A percentile compares a stretch with the other conserved stretches of the same genome.
These are phyloP conservation scores for Leccinum colubrinum DNA, from an alignment of 1,284 basidiomycete genomes.

Conservation along the genomic window DNA sequence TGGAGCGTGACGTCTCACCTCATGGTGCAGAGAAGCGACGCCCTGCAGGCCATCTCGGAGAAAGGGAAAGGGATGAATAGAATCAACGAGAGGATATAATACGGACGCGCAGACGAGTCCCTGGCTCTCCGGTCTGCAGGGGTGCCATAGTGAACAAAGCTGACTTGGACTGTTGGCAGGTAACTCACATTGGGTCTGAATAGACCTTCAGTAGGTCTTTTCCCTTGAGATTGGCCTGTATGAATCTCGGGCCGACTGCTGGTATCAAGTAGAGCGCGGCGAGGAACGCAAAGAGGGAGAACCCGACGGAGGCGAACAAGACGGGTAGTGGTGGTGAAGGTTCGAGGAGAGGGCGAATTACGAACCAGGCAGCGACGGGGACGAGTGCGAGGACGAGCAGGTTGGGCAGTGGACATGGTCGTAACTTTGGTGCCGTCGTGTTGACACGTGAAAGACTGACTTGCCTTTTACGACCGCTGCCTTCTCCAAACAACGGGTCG, in stretches of 20 bases:
- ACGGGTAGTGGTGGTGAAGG: conserved; percentile 67
- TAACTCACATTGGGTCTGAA: conserved; percentile 66
- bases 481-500: too few species aligned
- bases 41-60: conserved; percentile 68
- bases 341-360: conserved; percentile 64
- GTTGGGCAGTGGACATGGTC: conserved; percentile 53
- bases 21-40: conserved; percentile 85
- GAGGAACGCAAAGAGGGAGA: conserved; percentile 78
- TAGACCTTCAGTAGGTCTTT: conserved; percentile 80
- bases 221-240: conserved; percentile 77
- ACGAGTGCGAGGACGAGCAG: conserved; percentile 53
- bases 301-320: conserved; percentile 72
- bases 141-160: conserved; percentile 3
- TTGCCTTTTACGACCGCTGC: conserved; percentile 6
- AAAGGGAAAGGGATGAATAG: conserved; percentile 91
- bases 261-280: conserved; percentile 75
- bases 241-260: conserved; percentile 68
- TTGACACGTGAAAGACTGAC: neutral
- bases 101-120: conserved; percentile 89
- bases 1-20: conserved; percentile 49
- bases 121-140: conserved; percentile 84
- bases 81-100: conserved; percentile 82
- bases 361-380: conserved; percentile 69
- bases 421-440: conserved; percentile 25
- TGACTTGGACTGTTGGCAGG: neutral